Evolutionary conservation across 2,329 filamentous ascomycete species (phyloP).

Genomic region (Microcyclosporella mali): DNA sequence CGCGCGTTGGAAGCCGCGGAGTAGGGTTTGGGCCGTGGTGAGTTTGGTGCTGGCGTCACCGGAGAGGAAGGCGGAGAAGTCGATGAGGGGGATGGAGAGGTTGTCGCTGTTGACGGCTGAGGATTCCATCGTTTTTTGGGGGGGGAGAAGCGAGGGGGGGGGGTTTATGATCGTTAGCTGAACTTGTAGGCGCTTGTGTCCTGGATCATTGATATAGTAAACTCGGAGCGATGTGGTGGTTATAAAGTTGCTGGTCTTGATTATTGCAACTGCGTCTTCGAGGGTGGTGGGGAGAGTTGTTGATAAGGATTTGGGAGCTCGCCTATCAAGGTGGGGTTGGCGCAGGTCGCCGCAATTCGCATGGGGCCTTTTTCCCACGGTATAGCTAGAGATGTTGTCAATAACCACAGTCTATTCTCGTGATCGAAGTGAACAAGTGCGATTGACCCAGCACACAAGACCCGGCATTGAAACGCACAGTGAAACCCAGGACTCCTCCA

Average conservation of each 20-base stretch:
- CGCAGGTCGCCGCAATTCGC: no score
- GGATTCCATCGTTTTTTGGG: conserved; percentile 1
- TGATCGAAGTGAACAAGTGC: background rate
- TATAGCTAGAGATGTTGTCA: background rate
- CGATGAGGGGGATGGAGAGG: conserved; percentile 52
- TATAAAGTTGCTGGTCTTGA: no score
- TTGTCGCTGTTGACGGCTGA: conserved; percentile 28
- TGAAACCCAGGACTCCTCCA: conserved; percentile 1
- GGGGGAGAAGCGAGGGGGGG: background rate
- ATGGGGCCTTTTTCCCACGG: background rate
- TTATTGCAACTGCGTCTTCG: no score
- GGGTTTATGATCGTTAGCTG: background rate
- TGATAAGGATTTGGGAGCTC: no score
- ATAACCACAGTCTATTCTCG: no score
- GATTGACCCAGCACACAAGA: background rate
- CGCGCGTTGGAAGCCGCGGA: conserved; percentile 73
- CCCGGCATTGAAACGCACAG: background rate
- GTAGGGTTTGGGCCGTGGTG: conserved; percentile 60
- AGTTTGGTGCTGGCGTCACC: conserved; percentile 48
- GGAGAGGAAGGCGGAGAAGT: conserved; percentile 64
- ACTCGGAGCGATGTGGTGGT: no score
- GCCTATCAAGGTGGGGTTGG: no score
- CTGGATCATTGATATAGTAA: no score
- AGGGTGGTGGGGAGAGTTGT: no score
- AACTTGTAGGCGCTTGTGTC: no score